Base-by-base conservation (phyloP, 768 basidiomycete species). In the Amylocystis lapponica region DNA sequence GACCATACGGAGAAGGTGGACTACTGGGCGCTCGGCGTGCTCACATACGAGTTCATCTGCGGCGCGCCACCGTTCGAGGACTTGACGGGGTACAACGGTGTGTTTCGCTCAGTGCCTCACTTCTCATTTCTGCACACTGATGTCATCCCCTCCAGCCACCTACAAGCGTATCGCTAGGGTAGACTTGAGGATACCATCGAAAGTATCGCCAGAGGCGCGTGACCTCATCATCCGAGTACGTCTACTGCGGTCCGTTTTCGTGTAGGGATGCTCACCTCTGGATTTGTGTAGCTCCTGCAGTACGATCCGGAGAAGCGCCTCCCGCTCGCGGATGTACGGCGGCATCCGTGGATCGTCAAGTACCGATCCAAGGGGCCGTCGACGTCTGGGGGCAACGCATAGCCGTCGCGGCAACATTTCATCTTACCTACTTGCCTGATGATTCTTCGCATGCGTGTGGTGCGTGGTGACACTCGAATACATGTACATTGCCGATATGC, bases 1-100 rank as follows among this genome's bases (percentile, higher is more conserved):
- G 88, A 87, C 47, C 94, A 98, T 60, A 84, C 75, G 41, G 89
- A 92, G 56, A 83, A 78, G 57, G 95, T 98, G 29, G 95, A 98
- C 56, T 76, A 91, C 46, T 99, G 95, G 95, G 95, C 95, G 0
- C 69, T 99, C 21, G 95, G 95, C 34, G 94, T 98, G n/a, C 70
- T 99, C 49, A 86, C 86, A 1, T 99, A 92, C 60, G 95, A 99
- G 62, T 97, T 99, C 62, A 66, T 98, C 47, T 79, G 80, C 40
- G 95, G 95, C 5, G 75, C 74, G 10, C 82, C 83, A 16, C 83
- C 82, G 0, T 99, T 98, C 51, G 95, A 97, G 58, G 92, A 94
- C 58, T 66, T 84, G 48, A 74, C 60, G 41, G 89, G 88, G 33
- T 77, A 83, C 39, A 78, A 77, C 43, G 88, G 89, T 90, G 48